Percentiles rank a stretch among this genome's conserved stretches.
These are phyloP conservation scores for Pascua guehoae DNA, from an alignment of 1,284 basidiomycete species.

Conservation along the genomic window DNA sequence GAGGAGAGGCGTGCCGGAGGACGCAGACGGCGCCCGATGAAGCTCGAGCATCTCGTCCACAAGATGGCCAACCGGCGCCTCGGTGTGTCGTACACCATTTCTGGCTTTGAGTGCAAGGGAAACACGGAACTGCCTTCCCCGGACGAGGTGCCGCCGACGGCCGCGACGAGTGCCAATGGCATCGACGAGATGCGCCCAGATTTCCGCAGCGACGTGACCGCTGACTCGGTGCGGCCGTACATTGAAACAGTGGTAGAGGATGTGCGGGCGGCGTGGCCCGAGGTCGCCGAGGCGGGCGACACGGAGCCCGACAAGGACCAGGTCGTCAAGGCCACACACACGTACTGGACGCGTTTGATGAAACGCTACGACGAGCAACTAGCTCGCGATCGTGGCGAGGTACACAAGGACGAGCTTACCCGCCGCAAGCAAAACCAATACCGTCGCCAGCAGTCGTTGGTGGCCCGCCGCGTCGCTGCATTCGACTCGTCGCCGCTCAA, in stretches of 20 bases:
- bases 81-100: conserved; percentile 41
- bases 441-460: conserved; percentile 44
- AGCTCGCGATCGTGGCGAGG: conserved; percentile 35
- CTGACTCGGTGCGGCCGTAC: conserved; percentile 29
- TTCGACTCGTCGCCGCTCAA: conserved; percentile 45
- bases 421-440: conserved; percentile 46
- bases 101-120: conserved; percentile 34
- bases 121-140: conserved; percentile 37
- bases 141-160: conserved; percentile 18
- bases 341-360: conserved; percentile 40
- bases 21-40: conserved; percentile 40
- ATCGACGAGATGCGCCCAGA: conserved; percentile 42
- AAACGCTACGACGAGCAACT: conserved; percentile 45
- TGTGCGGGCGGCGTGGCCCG: conserved; percentile 27
- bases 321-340: conserved; percentile 36
- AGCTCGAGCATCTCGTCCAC: conserved; percentile 47
- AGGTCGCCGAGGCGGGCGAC: conserved; percentile 20
- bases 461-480: conserved; percentile 37
- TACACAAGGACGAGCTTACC: conserved; percentile 43
- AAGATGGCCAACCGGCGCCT: conserved; percentile 45
- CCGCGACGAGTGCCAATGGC: conserved; percentile 29
- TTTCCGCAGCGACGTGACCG: conserved; percentile 29
- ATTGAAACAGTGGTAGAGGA: conserved; percentile 37
- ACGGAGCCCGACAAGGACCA: conserved; percentile 31
- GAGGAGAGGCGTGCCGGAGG: conserved; percentile 15